These are phyloP conservation scores for Rhizopus stolonifer DNA, from an alignment of 371 early-diverging fungal genomes.

Conservation along the genomic window DNA sequence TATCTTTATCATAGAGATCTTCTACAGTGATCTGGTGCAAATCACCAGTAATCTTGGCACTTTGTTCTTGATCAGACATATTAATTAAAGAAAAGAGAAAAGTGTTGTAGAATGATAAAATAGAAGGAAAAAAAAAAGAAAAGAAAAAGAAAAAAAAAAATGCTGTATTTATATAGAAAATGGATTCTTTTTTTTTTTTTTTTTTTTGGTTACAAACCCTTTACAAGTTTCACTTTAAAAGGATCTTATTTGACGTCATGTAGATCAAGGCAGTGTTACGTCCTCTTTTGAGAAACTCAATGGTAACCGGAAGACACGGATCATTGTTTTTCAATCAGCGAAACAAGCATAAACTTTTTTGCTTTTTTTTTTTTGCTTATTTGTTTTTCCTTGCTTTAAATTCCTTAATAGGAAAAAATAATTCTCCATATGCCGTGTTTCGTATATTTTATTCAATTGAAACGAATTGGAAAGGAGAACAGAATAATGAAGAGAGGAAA, in stretches of 20 bases:
- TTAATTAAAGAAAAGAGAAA: not conserved
- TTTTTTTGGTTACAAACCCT: not conserved
- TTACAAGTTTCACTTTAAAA: not conserved
- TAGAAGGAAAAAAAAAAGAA: not conserved
- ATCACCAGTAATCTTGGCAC: slow-evolving; percentile 27
- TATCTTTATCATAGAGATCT: slow-evolving; percentile 77
- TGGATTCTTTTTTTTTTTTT: not conserved
- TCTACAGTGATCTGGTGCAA: slow-evolving; percentile 54
- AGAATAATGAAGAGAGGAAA: too few relatives aligned
- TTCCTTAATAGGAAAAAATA: too few relatives aligned
- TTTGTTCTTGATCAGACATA: slow-evolving; percentile 2
- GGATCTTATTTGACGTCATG: not conserved
- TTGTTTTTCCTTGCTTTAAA: too few relatives aligned
- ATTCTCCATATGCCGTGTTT: too few relatives aligned
- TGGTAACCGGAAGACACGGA: too few relatives aligned
- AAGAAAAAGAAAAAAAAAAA: not conserved
- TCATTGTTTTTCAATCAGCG: too few relatives aligned
- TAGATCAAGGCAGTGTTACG: not conserved
- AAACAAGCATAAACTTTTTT: too few relatives aligned
- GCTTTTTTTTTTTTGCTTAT: too few relatives aligned
- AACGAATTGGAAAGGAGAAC: too few relatives aligned
- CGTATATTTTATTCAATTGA: too few relatives aligned
- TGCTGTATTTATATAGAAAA: not conserved
- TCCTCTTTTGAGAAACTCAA: too few relatives aligned
- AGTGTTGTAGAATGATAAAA: not conserved